These are phyloP conservation scores for Coelastrella sp. DNA, from an alignment of 139 green algal genomes.

Conservation along the genomic window DNA sequence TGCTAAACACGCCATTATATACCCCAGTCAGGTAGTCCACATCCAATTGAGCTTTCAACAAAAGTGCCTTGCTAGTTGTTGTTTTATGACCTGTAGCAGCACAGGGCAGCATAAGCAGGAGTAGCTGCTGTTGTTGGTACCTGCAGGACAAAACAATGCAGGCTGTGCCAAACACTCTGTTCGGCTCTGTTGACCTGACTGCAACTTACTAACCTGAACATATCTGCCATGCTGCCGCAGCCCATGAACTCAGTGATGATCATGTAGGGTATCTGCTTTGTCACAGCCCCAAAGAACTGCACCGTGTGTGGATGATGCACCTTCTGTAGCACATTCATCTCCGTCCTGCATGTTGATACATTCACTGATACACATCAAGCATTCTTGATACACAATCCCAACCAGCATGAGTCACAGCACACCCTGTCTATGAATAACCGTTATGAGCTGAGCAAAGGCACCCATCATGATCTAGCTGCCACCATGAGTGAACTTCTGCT, in stretches of 20 bases:
- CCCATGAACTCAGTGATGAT: slow-evolving; percentile 81
- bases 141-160: too few relatives aligned
- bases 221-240: slow-evolving; percentile 57
- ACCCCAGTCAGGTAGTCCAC: too few relatives aligned
- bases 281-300: slow-evolving; percentile 92
- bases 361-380: too few relatives aligned
- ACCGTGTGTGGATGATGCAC: slow-evolving; percentile 84
- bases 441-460: too few relatives aligned
- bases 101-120: not conserved
- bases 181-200: not conserved
- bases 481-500: too few relatives aligned
- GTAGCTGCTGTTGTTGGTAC: too few relatives aligned
- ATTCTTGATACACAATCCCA: too few relatives aligned
- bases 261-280: slow-evolving; percentile 88
- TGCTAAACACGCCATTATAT: too few relatives aligned
- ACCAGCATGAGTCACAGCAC: not conserved
- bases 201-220: slow-evolving; percentile 39
- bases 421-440: not conserved
- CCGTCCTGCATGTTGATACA: slow-evolving; percentile 52
- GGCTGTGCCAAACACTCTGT: not conserved
- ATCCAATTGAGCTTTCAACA: too few relatives aligned
- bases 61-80: too few relatives aligned
- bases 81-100: too few relatives aligned
- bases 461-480: too few relatives aligned
- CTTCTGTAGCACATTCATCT: slow-evolving; percentile 93